Conservation (phyloP, 1,284 basidiomycete genomes). For the Moesziomyces parantarcticus region DNA sequence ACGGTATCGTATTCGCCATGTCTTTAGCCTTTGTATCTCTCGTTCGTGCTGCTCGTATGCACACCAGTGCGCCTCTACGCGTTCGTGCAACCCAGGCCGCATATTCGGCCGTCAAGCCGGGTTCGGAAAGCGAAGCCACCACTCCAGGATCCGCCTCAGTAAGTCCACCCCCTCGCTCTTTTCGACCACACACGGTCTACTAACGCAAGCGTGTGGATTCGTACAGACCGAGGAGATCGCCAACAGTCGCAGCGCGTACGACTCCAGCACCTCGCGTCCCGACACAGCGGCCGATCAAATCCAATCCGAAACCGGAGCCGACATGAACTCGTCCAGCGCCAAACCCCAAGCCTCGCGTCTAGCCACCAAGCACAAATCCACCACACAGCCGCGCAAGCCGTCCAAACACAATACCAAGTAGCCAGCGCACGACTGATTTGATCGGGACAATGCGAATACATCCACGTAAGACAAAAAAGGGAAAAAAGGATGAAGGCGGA, state of each 20-base stretch:
- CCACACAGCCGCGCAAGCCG: conserved; percentile 6
- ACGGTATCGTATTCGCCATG: no score
- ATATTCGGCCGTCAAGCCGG: conserved; percentile 40
- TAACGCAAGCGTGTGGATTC: no score
- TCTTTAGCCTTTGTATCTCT: no score
- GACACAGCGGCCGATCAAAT: conserved; percentile 15
- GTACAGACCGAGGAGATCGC: conserved; percentile 44
- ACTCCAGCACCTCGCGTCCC: conserved; percentile 16
- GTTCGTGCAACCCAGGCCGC: no score
- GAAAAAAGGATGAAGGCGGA: conserved; percentile 25
- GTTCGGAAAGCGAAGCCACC: conserved; percentile 41
- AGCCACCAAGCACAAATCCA: conserved; percentile 12
- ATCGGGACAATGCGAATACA: conserved; percentile 38
- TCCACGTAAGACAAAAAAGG: conserved; percentile 25
- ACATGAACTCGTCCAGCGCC: conserved; percentile 16
- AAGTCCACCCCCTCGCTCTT: conserved; percentile 5
- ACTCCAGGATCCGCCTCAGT: conserved; percentile 36
- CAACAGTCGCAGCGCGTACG: conserved; percentile 29
- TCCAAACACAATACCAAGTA: neutral
- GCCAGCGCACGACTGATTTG: conserved; percentile 11
- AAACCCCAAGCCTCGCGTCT: conserved; percentile 9
- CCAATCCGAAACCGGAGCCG: conserved; percentile 19
- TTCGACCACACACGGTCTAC: no score
- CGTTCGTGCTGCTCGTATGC: no score
- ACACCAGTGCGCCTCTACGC: no score